phyloP scores from a whole-genome alignment of 106 monocot genomes.

The Alisma plantagoaquatica region DNA sequence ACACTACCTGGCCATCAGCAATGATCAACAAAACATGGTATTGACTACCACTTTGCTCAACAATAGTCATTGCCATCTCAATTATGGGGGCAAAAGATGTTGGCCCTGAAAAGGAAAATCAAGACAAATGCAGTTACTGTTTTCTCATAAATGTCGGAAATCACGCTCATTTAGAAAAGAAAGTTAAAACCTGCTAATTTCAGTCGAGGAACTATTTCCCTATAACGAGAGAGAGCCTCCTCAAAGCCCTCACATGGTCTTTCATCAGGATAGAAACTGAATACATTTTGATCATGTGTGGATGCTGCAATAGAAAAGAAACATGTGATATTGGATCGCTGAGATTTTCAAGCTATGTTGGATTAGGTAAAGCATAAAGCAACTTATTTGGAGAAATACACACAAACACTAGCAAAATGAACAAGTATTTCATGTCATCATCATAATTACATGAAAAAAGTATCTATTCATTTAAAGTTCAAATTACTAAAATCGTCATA shows the following conservation, averaged over 20 bases:
- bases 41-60: conserved; percentile 49
- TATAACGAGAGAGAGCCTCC: conserved; percentile 20
- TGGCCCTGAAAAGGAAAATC: conserved; percentile 27
- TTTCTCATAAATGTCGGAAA: background rate
- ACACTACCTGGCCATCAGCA: conserved; percentile 84
- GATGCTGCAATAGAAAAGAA: conserved; percentile 17
- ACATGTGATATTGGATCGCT: conserved; percentile 20
- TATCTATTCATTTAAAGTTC: too few relatives aligned
- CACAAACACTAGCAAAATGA: too few relatives aligned
- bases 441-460: too few relatives aligned
- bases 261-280: conserved; percentile 29
- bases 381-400: background rate
- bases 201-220: conserved; percentile 24
- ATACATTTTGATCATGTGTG: conserved; percentile 33
- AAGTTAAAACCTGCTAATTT: conserved; percentile 28
- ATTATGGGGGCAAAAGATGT: conserved; percentile 66
- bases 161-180: conserved; percentile 46
- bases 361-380: conserved; percentile 31
- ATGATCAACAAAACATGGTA: conserved; percentile 72
- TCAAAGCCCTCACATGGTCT: conserved; percentile 26
- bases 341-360: too few relatives aligned
- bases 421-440: too few relatives aligned
- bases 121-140: background rate
- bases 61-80: conserved; percentile 59
- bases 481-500: too few relatives aligned